phyloP scores from a whole-genome alignment of 2,329 filamentous ascomycete species.

The Emmonsiellopsis sp. region DNA sequence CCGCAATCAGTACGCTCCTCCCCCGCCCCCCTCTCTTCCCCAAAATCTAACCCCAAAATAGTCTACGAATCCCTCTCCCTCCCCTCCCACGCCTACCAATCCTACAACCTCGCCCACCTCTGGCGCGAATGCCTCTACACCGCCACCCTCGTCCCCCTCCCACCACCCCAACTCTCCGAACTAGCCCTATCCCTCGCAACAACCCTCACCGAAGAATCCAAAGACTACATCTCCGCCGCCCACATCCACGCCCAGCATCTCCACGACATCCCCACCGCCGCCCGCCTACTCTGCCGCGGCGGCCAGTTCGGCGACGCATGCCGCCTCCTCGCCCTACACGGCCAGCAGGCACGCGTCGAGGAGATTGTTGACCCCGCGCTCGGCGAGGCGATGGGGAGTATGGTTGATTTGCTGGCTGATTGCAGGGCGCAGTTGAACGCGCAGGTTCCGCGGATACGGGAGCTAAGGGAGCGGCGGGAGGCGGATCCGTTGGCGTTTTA shows the following conservation, averaged over 20 bases:
- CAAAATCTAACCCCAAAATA: neutral
- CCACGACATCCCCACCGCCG: conserved; percentile 58
- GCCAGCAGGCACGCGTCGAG: conserved; percentile 53
- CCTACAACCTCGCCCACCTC: conserved; percentile 74
- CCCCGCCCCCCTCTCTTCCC: neutral
- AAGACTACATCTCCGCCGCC: conserved; percentile 73
- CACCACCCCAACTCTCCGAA: conserved; percentile 50
- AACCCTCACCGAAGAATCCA: conserved; percentile 65
- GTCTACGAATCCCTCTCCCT: conserved; percentile 80
- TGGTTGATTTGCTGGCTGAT: conserved; percentile 86
- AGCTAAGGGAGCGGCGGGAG: conserved; percentile 70
- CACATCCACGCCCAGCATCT: conserved; percentile 77
- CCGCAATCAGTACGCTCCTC: conserved; percentile 53
- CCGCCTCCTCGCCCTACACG: conserved; percentile 58
- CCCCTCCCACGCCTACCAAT: conserved; percentile 64
- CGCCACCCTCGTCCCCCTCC: conserved; percentile 60
- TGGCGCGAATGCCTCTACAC: conserved; percentile 88
- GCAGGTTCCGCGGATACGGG: conserved; percentile 76
- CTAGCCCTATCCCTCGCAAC: conserved; percentile 71
- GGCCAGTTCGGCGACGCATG: conserved; percentile 85
- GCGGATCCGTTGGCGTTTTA: conserved; percentile 85
- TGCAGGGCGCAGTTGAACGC: conserved; percentile 77
- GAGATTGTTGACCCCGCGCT: conserved; percentile 68
- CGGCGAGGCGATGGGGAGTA: conserved; percentile 68
- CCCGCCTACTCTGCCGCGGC: conserved; percentile 74